A percentile compares a stretch with the other conserved stretches of the same genome.
Conservation (phyloP, 2,329 filamentous ascomycete species). For the Thielaviopsis populi region DNA sequence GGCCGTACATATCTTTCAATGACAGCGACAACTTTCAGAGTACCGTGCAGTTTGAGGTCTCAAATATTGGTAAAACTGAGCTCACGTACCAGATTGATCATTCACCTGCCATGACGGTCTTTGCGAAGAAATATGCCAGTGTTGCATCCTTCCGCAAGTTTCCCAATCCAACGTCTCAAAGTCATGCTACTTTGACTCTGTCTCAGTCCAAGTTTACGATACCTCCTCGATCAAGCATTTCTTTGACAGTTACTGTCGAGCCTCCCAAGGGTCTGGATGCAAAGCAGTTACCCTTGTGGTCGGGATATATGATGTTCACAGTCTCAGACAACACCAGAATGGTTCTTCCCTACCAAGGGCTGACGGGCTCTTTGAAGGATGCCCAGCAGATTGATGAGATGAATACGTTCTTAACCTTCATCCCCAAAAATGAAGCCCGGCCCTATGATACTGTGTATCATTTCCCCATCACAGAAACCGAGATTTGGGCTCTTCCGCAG, state of each 20-base stretch:
- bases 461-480: conserved; percentile 23
- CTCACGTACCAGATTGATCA: conserved; percentile 39
- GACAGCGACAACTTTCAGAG: conserved; percentile 42
- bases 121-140: conserved; percentile 30
- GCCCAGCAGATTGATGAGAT: conserved; percentile 25
- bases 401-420: conserved; percentile 21
- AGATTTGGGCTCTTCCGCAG: conserved; percentile 20
- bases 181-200: conserved; percentile 31
- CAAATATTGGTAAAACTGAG: conserved; percentile 35
- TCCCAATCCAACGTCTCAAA: conserved; percentile 30
- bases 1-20: conserved; percentile 47
- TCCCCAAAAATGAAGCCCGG: conserved; percentile 20
- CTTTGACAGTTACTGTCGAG: conserved; percentile 23
- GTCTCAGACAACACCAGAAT: conserved; percentile 26
- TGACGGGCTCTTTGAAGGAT: conserved; percentile 24
- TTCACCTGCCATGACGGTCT: conserved; percentile 36
- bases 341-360: conserved; percentile 28
- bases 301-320: conserved; percentile 29
- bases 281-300: conserved; percentile 28
- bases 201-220: conserved; percentile 30
- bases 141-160: conserved; percentile 21
- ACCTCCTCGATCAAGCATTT: conserved; percentile 19
- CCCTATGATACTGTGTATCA: conserved; percentile 19
- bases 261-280: conserved; percentile 22
- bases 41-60: conserved; percentile 37